phyloP scores from a whole-genome alignment of 192 early-diverging fungal genomes.

The Gaertneriomyces semiglobifer region DNA sequence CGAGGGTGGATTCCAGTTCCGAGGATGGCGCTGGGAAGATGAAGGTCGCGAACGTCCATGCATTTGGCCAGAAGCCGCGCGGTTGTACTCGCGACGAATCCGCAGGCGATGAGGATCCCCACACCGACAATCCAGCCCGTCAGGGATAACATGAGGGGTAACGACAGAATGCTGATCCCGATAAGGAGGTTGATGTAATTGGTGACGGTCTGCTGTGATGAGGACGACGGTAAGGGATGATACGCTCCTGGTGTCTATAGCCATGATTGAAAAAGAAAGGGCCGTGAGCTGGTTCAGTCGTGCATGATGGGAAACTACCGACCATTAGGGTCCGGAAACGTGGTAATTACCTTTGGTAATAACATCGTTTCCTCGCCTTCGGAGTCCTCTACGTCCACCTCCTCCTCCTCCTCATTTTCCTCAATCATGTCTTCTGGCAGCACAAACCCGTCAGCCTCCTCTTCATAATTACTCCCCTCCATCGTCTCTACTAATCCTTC shows the following conservation, averaged over 20 bases:
- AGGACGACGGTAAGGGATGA: background rate
- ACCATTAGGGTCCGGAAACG: no score
- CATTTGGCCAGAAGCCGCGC: conserved; percentile 62
- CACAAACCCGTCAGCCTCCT: no score
- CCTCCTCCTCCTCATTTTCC: no score
- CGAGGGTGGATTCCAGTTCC: background rate
- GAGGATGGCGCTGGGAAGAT: background rate
- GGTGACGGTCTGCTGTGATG: conserved; percentile 34
- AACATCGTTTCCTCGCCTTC: no score
- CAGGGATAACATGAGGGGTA: conserved; percentile 57
- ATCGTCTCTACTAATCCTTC: no score
- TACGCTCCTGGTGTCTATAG: background rate
- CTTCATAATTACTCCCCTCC: no score
- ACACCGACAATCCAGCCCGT: conserved; percentile 63
- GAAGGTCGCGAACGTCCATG: conserved; percentile 31
- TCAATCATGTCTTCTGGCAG: no score
- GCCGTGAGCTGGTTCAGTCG: no score
- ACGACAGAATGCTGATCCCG: conserved; percentile 62
- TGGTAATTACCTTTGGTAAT: no score
- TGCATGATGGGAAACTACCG: no score
- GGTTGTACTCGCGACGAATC: conserved; percentile 43
- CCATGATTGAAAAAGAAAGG: background rate
- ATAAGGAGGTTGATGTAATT: conserved; percentile 64
- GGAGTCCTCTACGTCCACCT: no score
- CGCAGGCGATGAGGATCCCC: conserved; percentile 38